phyloP scores from a whole-genome alignment of 2,329 filamentous ascomycete species.

The Epichloe gansuensis region DNA sequence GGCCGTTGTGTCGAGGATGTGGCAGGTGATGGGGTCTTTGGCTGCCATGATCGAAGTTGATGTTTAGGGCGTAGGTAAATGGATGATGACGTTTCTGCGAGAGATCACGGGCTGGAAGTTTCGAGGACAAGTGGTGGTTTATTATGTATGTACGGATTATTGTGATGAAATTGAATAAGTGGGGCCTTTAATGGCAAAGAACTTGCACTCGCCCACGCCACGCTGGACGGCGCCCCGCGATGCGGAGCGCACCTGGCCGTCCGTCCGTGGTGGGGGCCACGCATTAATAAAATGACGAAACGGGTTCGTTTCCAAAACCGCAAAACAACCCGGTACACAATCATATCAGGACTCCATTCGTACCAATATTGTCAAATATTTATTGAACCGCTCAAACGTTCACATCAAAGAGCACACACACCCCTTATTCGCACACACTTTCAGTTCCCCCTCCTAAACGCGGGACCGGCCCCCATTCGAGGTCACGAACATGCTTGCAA shows the following conservation, averaged over 20 bases:
- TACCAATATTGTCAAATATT: too few species aligned
- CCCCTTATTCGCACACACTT: not conserved
- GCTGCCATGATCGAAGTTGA: conserved; percentile 4
- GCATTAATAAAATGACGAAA: too few species aligned
- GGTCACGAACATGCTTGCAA: not conserved
- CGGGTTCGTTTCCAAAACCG: too few species aligned
- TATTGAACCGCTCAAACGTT: too few species aligned
- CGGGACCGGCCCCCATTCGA: not conserved
- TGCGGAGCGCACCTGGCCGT: not conserved
- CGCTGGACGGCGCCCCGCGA: not conserved
- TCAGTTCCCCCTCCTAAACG: not conserved
- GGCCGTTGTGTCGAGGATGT: conserved; percentile 71
- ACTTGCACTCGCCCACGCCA: not conserved
- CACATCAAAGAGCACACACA: too few species aligned
- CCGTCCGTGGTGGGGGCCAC: not conserved
- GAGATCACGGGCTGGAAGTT: too few species aligned
- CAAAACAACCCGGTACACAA: too few species aligned
- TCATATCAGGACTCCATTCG: too few species aligned
- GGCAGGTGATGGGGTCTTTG: conserved; percentile 68
- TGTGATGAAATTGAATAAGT: not conserved
- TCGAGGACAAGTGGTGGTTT: too few species aligned
- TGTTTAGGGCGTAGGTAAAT: not conserved
- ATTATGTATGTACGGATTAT: too few species aligned
- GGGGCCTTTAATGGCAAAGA: not conserved
- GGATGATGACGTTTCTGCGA: not conserved